phyloP scores from a whole-genome alignment of 2,329 filamentous ascomycete genomes.

The Dothistroma pini region DNA sequence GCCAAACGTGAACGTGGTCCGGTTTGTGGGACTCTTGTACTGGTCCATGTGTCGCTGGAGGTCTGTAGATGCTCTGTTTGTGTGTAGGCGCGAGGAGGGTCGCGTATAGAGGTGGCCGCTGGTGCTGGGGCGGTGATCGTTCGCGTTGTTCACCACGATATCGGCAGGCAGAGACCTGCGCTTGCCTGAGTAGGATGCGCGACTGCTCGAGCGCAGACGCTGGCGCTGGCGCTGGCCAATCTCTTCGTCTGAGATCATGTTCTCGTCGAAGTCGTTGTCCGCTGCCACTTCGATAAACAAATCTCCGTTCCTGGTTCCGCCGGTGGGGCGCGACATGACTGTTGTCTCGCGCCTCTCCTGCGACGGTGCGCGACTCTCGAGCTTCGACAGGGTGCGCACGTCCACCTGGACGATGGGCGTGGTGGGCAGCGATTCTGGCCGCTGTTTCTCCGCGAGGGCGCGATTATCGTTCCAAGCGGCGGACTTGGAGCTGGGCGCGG shows the following conservation, averaged over 20 bases:
- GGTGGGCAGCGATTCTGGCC: neutral
- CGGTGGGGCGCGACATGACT: neutral
- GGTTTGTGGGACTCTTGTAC: slow-evolving; percentile 16
- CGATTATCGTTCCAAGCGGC: neutral
- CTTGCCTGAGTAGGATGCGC: slow-evolving; percentile 7
- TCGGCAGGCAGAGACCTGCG: slow-evolving; percentile 16
- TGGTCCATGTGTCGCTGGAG: slow-evolving; percentile 21
- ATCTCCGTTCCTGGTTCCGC: neutral
- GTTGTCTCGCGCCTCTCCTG: neutral
- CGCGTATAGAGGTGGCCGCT: slow-evolving; percentile 20
- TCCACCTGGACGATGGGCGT: neutral
- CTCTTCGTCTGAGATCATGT: neutral
- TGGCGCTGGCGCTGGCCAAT: neutral
- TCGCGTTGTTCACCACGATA: slow-evolving; percentile 1
- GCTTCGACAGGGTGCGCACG: slow-evolving; percentile 6
- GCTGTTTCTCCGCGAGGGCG: slow-evolving; percentile 1
- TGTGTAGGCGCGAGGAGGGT: slow-evolving; percentile 21
- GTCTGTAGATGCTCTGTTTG: slow-evolving; percentile 18
- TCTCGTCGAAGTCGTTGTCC: neutral
- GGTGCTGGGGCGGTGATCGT: slow-evolving; percentile 22
- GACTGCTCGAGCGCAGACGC: neutral
- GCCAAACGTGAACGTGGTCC: slow-evolving; percentile 16
- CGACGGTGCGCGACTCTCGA: slow-evolving; percentile 4
- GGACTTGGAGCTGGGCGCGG: neutral
- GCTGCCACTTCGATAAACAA: slow-evolving; percentile 1